phyloP scores from a whole-genome alignment of 164 flowering plant species.

The Piper betle region DNA sequence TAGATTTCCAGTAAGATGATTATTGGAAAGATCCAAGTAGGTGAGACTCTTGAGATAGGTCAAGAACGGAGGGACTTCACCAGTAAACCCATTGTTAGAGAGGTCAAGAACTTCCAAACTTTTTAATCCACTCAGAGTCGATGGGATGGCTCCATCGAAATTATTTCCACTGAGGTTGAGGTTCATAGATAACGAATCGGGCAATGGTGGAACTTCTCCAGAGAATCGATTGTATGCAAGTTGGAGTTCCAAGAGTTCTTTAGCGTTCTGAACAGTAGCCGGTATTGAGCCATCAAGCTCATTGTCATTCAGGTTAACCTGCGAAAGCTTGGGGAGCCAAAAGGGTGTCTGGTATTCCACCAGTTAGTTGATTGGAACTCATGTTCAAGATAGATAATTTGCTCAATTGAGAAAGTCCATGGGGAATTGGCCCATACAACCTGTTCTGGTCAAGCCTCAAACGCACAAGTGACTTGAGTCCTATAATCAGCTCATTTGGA shows the following conservation, averaged over 20 bases:
- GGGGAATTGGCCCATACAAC: conserved; percentile 41
- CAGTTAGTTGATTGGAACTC: conserved; percentile 39
- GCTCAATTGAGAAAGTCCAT: conserved; percentile 16
- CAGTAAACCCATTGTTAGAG: conserved; percentile 43
- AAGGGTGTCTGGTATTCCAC: conserved; percentile 40
- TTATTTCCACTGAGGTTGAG: conserved; percentile 58
- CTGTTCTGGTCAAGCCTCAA: conserved; percentile 40
- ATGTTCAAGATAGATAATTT: conserved; percentile 30
- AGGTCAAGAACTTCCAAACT: conserved; percentile 49
- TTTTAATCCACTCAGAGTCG: conserved; percentile 11
- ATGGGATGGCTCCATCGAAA: conserved; percentile 45
- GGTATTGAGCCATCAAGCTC: conserved; percentile 51
- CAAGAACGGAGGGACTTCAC: conserved; percentile 36
- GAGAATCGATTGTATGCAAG: conserved; percentile 38
- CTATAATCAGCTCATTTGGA: conserved; percentile 37
- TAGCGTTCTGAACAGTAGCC: conserved; percentile 12
- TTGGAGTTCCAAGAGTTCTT: conserved; percentile 39
- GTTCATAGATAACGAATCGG: too few species aligned
- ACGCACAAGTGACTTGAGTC: conserved; percentile 32
- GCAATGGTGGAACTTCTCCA: conserved; percentile 28
- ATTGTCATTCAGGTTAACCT: conserved; percentile 35
- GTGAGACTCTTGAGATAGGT: conserved; percentile 19
- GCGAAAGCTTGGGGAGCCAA: conserved; percentile 23
- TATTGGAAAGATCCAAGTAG: conserved; percentile 34
- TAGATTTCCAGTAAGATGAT: conserved; percentile 42